These are phyloP conservation scores for Hypoxylon rubiginosum DNA, from an alignment of 2,329 filamentous ascomycete species.

Conservation along the genomic window DNA sequence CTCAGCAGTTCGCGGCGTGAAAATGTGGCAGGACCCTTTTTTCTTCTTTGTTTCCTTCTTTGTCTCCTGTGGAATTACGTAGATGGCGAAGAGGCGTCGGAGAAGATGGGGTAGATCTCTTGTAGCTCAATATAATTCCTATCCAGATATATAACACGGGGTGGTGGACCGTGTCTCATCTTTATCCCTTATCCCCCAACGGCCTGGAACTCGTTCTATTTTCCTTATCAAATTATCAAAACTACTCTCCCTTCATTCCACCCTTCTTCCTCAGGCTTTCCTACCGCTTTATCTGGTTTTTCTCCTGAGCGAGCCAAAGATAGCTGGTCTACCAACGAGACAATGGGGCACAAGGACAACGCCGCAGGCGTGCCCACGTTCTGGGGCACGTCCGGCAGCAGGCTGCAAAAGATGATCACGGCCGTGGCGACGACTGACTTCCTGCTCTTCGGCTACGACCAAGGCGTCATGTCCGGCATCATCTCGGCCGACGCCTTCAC, in stretches of 20 bases:
- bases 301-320: conserved; percentile 13
- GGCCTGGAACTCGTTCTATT: conserved; percentile 37
- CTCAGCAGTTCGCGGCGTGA: conserved; percentile 10
- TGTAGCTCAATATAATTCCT: conserved; percentile 21
- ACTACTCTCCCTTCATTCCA: background rate
- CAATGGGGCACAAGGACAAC: conserved; percentile 49
- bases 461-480: conserved; percentile 53
- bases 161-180: conserved; percentile 25
- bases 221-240: conserved; percentile 3
- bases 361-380: conserved; percentile 49
- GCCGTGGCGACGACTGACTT: conserved; percentile 48
- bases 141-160: conserved; percentile 30
- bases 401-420: conserved; percentile 49
- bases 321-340: conserved; percentile 20
- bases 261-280: conserved; percentile 14
- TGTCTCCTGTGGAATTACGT: conserved; percentile 21
- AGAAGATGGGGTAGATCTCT: background rate
- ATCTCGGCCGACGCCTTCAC: conserved; percentile 48
- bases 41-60: conserved; percentile 22
- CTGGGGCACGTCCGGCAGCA: conserved; percentile 50
- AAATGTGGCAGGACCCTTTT: conserved; percentile 31
- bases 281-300: conserved; percentile 14
- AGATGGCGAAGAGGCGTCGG: background rate
- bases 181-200: conserved; percentile 29
- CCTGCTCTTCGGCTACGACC: conserved; percentile 51